Base-by-base conservation (phyloP, 495 filamentous ascomycete species). In the Aspergillus saccharolyticus region DNA sequence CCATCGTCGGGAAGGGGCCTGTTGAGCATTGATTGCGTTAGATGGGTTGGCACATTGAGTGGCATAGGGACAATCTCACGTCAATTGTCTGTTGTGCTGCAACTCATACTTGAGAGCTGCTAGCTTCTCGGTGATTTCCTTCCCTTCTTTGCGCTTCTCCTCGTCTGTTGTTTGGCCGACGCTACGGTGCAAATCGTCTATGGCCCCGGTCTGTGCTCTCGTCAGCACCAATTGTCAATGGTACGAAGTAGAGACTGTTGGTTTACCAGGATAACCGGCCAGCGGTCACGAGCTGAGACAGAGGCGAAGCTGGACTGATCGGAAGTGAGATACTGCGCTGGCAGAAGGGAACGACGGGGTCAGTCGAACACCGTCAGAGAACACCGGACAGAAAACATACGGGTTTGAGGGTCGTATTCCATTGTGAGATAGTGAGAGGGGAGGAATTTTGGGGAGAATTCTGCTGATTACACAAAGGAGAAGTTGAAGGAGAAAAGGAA, bases 261-360 rank as follows among this genome's bases (percentile, higher is more conserved):
- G n/a, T n/a, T n/a, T 61, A 96, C 92, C 49, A 98, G 71, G 66
- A 98, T 97, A 44, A 96, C 79, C 9, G 94, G 94, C 94, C 94
- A 97, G 66, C 94, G 81, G 44, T 91, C 86, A 60, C 85, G 80
- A 20, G 86, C 91, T 18, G 92, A 94, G 59, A 85, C 64, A 64
- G 83, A 92, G 52, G 89, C 94, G 65, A 97, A 97, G 53, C 91
- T 97, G 16, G 78, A 88, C 63, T 80, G 83, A 77, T 97, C 90
- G 57, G 83, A 82, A 52, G 89, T 97, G 55, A 74, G 76, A 66
- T 87, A 92, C 48, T 80, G 84, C n/a, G 86, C 91, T 97, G 60
- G 8, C 10, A 42, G 44, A 24, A 28, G 22, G 44, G 39, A 49
- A 39, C 42, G 43, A 52, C 48, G 61, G 56, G 61, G 54, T 69